Base-by-base conservation (phyloP, 2,329 filamentous ascomycete genomes). In the Colletotrichum eleusines region DNA sequence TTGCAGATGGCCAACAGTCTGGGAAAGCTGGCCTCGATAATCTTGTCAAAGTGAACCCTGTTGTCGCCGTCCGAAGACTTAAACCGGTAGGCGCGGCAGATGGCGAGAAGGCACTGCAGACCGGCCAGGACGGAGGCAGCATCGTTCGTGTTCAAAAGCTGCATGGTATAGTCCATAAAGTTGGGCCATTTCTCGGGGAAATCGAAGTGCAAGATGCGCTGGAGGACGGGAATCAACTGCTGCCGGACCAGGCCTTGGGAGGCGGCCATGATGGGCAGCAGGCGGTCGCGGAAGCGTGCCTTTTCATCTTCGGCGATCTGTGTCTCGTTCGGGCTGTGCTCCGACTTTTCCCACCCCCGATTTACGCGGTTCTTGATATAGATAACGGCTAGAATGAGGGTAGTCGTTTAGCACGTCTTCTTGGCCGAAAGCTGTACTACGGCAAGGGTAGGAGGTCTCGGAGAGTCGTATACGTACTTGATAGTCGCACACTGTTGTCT, bases 281-380 rank as follows among this genome's bases (percentile, higher is more conserved):
- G 87, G 73, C 95, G 93, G 77, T 95, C 91, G 80, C 95, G 90
- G 80, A 98, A 94, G 75, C 92, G 89, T 67, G 89, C 86, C 84
- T 98, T 98, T 82, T 98, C 96, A 72, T 93, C 90, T 79, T 98
- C 95, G 76, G 92, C 88, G 82, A 97, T 96, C 76, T 91, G 85
- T 76, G 89, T 90, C 76, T 92, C 90, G 77, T 89, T 88, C 73
- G 91, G 88, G 78, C 88, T 90, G 74, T 95, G 92, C 74, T 97
- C 93, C 78, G 88, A 87, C 73, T 89, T 90, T 66, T 91, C 88
- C 96, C 96, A 99, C 77, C 94, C 94, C 79, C 95, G 92, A 81
- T 93, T 95, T 81, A 98, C 92, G 80, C 95, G 92, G 84, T 99
- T 98, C 86, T 99, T 99, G 81, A 98, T 90, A 84, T 98, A 99